Evolutionary conservation across 1,139 yeast genomes (phyloP), one percentile per base, ranked within the genome.

Genomic region (Scheffersomyces insectosa): DNA sequence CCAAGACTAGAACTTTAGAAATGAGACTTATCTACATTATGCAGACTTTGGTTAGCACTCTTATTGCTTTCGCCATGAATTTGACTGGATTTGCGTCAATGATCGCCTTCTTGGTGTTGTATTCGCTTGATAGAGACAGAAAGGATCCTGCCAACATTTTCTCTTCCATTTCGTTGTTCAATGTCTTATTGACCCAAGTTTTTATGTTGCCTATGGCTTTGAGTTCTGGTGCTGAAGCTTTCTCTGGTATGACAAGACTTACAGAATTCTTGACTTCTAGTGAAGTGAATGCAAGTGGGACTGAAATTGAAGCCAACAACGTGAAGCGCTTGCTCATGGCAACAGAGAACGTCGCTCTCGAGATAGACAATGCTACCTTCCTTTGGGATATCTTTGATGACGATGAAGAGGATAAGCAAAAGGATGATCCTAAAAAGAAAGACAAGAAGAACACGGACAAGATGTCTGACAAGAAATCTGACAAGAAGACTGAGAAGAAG

Each of bases 351-450:
- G 32, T 48, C 35, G 61, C 70, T 9, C 51, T 70, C 23, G 52
- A 52, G 12, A 47, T 69, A 6, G 43, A 47, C 0, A 36, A 66
- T 38, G 75, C 67, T 4, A 41, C 48, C 29, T 71, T 70, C 43
- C 57, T 51, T 33, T 71, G 77, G 77, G 69, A 82, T 42, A 62
- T 68, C 15, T 69, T 65, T 43, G 70, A 61, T 3, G 56, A 53
- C 35, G 61, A 54, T 9, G 62, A 55, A 29, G 54, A 56, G 5
- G 49, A 52, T 6, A 20, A 20, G 25, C n/a, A n/a, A n/a, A n/a
- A n/a, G n/a, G 41, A 42, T 5, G 23, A 15, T 10, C 10, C 42
- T 7, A 33, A 36, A 6, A 16, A 32, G 9, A 29, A 31, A 20
- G 47, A 48, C 9, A 48, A 50, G 10, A 44, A 42, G 11, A 31